These are phyloP conservation scores for Talaromyces trachyspermus DNA, from an alignment of 495 filamentous ascomycete genomes.

Conservation along the genomic window DNA sequence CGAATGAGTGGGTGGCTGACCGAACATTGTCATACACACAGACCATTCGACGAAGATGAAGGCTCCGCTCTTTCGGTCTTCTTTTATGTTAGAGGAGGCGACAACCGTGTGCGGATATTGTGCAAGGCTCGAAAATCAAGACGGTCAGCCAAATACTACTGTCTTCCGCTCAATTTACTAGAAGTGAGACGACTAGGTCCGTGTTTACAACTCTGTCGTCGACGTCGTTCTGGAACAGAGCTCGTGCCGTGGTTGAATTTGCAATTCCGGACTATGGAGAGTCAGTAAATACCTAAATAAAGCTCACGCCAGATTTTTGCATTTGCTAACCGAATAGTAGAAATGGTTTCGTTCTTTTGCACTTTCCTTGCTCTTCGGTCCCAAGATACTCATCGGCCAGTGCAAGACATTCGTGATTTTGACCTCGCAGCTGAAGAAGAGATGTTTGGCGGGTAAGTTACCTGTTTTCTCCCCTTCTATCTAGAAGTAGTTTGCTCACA, in stretches of 20 bases:
- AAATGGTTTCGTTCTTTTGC: slow-evolving; percentile 73
- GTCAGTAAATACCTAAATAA: no score
- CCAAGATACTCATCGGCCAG: slow-evolving; percentile 50
- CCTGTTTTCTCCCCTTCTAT: no score
- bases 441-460: slow-evolving; percentile 63
- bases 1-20: slow-evolving; percentile 5
- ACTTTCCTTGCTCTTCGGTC: slow-evolving; percentile 68
- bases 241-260: slow-evolving; percentile 50
- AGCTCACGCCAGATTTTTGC: no score
- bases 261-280: slow-evolving; percentile 51
- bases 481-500: neutral
- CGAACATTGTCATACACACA: slow-evolving; percentile 25
- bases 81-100: slow-evolving; percentile 47
- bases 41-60: slow-evolving; percentile 26
- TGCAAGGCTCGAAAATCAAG: slow-evolving; percentile 36
- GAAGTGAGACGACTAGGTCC: slow-evolving; percentile 44
- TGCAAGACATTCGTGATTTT: slow-evolving; percentile 49
- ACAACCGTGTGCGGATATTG: slow-evolving; percentile 51
- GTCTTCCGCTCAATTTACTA: slow-evolving; percentile 45
- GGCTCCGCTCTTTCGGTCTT: slow-evolving; percentile 44
- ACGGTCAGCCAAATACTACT: slow-evolving; percentile 36
- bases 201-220: slow-evolving; percentile 48
- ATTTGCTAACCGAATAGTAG: no score
- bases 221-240: slow-evolving; percentile 31
- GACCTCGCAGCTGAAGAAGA: slow-evolving; percentile 55